phyloP scores from a whole-genome alignment of 495 filamentous ascomycete species.

The Aspergillus avenaceus region DNA sequence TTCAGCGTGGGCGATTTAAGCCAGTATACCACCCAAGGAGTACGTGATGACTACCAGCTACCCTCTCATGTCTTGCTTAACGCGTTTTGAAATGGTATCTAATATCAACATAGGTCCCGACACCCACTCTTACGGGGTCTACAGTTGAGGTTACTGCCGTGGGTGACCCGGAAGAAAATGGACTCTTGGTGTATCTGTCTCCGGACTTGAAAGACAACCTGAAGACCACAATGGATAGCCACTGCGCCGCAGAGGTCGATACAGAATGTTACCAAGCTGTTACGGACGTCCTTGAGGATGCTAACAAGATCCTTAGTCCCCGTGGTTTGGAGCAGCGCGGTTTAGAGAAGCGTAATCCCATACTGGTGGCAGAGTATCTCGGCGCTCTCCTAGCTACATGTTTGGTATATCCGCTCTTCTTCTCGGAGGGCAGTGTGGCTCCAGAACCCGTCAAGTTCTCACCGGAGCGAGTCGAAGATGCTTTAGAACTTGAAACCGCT shows the following conservation, averaged over 20 bases:
- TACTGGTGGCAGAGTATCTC: not conserved
- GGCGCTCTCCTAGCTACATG: not conserved
- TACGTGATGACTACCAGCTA: not conserved
- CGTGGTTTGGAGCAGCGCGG: not conserved
- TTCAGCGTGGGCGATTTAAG: slow-evolving; percentile 1
- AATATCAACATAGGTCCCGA: not conserved
- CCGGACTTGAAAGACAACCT: not conserved
- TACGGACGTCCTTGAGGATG: not conserved
- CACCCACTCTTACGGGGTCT: slow-evolving; percentile 1
- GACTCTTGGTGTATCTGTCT: not conserved
- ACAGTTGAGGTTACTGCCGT: not conserved
- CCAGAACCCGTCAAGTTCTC: not conserved
- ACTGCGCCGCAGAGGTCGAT: not conserved
- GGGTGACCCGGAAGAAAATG: not conserved
- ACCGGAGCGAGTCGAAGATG: not conserved
- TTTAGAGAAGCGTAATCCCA: not conserved
- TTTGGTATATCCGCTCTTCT: not conserved
- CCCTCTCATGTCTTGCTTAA: not conserved
- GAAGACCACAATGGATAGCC: slow-evolving; percentile 1
- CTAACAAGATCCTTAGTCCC: not conserved
- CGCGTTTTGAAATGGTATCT: not conserved
- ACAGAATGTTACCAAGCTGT: not conserved
- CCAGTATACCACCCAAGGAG: slow-evolving; percentile 1
- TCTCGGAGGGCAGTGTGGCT: not conserved
- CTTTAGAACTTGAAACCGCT: slow-evolving; percentile 4